Evolutionary conservation across 1,284 basidiomycete genomes (phyloP).

Genomic region (Cutaneotrichosporon sp.): DNA sequence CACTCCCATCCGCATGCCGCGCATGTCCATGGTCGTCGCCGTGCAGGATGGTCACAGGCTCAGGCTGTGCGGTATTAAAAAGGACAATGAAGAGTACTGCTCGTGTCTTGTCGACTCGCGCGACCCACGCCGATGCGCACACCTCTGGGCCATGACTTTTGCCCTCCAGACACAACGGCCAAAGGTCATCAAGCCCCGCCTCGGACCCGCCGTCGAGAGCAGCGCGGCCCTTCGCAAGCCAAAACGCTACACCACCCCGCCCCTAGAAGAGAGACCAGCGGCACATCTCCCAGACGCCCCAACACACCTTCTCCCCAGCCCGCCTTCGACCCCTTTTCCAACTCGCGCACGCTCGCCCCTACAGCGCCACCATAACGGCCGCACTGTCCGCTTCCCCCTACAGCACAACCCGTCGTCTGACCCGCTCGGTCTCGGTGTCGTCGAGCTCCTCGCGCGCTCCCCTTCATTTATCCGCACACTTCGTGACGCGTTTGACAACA

Average conservation of each 20-base stretch:
- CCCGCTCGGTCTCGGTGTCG: background rate
- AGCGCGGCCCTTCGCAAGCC: no score
- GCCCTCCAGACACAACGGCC: background rate
- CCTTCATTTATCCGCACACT: background rate
- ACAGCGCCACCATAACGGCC: background rate
- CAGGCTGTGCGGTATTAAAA: background rate
- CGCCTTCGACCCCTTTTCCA: background rate
- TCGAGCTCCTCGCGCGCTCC: background rate
- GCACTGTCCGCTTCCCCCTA: background rate
- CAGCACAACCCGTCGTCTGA: background rate
- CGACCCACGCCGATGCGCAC: constrained; percentile 1
- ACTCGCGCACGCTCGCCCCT: background rate
- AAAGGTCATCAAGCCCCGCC: background rate
- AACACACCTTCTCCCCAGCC: background rate
- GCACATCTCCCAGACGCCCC: background rate
- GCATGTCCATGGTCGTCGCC: background rate
- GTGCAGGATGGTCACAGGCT: background rate
- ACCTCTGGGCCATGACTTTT: constrained; percentile 1
- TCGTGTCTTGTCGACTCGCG: background rate
- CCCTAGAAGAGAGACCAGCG: background rate
- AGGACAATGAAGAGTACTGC: constrained; percentile 2
- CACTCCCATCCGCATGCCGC: background rate
- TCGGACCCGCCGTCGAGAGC: no score
- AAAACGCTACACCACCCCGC: background rate
- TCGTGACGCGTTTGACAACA: background rate